Evolutionary conservation across 1,284 basidiomycete species (phyloP), one percentile per base, ranked within the genome.

Genomic region (Sphagnurus paluster): DNA sequence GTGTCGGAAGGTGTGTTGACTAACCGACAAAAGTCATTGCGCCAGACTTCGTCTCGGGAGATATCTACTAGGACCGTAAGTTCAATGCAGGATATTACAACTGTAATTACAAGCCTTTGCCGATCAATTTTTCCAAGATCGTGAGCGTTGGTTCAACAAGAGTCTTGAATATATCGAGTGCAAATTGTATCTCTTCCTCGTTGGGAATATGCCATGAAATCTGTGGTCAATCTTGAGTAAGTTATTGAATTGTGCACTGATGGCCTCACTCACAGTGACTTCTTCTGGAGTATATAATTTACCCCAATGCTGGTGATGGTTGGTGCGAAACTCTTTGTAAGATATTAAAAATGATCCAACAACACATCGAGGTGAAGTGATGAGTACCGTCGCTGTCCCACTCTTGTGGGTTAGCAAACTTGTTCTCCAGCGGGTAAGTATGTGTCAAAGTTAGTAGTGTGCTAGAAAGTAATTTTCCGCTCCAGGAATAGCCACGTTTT

Each of bases 11-110:
- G 13, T 24, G 19, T 46, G 21, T 24, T 37, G 29, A 47, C 73
- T 42, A 32, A 83, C 83, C 84, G 80, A 67, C 93, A 96, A 60
- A 95, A 94, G 56, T 95, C 90, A 65, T 93, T 95, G 20, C 87
- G 79, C 93, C 93, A 97, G 11, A 74, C 56, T 17, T 76, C 74
- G 62, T 87, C 80, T 13, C 79, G 73, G 10, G 62, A 52, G 30
- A 72, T 58, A 21, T 70, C 62, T 69, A 14, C 13, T 32, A 16
- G 35, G 11, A 30, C 19, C 19, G 43, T 44, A 14, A 14, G 50
- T 26, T 21, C 42, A 28, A 17, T 38, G 11, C 24, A 23, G 9
- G 17, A 11, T 29, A 33, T 17, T 13, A 16, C 33, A 40, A 44
- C 48, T 45, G 44, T 20, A 29, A 10, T 26, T 43, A 62, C 68